phyloP scores from a whole-genome alignment of 257 asterid species.

The Solanum chmielewskii region DNA sequence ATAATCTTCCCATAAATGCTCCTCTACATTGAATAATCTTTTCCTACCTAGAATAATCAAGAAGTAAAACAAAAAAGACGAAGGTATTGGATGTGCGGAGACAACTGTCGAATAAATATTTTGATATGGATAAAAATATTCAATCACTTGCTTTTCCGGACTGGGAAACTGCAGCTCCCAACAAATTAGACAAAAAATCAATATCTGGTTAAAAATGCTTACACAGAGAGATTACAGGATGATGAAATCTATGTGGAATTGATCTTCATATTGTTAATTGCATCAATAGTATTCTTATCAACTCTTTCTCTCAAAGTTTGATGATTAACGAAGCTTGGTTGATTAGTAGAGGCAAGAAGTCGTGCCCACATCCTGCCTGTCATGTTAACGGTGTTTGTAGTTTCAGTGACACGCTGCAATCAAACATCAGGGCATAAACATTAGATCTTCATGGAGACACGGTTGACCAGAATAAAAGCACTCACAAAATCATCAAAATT shows the following conservation, averaged over 20 bases:
- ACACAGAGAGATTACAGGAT: not conserved
- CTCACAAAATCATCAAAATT: not conserved
- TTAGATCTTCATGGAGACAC: not conserved
- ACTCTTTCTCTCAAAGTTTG: constrained; percentile 38
- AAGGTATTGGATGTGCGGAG: not conserved
- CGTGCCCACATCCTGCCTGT: constrained; percentile 98
- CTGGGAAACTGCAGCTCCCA: not conserved
- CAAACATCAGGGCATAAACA: not conserved
- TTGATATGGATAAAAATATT: not conserved
- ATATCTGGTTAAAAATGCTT: not conserved
- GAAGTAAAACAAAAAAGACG: not conserved
- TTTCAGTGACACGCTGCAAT: constrained; percentile 77
- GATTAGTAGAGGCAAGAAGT: constrained; percentile 85
- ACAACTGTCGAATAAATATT: not conserved
- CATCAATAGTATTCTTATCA: constrained; percentile 34
- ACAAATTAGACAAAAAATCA: not conserved
- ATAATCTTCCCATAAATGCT: not conserved
- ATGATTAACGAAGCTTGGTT: constrained; percentile 55
- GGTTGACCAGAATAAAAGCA: not conserved
- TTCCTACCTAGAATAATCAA: not conserved
- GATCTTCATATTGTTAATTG: constrained; percentile 30
- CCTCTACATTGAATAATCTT: not conserved
- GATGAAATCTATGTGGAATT: constrained; percentile 29
- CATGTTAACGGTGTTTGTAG: constrained; percentile 50
- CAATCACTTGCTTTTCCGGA: not conserved